Percentiles rank a stretch among this genome's conserved stretches.
Evolutionary conservation across 2,329 filamentous ascomycete species (phyloP).

Genomic region (Neurospora crassa): DNA sequence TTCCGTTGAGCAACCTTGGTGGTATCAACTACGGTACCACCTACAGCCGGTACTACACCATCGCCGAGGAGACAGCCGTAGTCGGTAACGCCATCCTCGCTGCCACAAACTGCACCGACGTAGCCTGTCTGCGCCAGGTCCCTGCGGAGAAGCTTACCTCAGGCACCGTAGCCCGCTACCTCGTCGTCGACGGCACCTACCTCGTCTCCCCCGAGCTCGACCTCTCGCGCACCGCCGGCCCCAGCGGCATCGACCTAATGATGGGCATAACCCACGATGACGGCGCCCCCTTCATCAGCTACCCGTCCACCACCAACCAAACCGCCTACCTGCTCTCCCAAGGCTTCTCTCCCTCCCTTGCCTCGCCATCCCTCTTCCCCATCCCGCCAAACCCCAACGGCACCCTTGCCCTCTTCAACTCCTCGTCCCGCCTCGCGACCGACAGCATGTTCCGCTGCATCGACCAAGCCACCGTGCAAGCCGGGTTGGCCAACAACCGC

Average conservation of each 20-base stretch:
- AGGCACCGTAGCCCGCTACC: conserved; percentile 35
- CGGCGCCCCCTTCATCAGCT: conserved; percentile 43
- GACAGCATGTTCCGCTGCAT: conserved; percentile 51
- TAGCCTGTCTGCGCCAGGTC: conserved; percentile 42
- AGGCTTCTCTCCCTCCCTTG: conserved; percentile 19
- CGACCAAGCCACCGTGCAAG: conserved; percentile 47
- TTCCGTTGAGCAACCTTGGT: conserved; percentile 32
- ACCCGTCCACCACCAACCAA: conserved; percentile 28
- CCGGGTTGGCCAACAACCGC: conserved; percentile 32
- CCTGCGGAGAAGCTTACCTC: conserved; percentile 31
- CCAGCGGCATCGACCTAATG: conserved; percentile 42
- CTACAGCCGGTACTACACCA: conserved; percentile 49
- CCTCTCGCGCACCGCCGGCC: conserved; percentile 31
- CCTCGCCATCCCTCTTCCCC: conserved; percentile 36
- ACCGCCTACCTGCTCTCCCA: conserved; percentile 24
- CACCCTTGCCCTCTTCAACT: conserved; percentile 46
- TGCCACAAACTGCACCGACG: conserved; percentile 41
- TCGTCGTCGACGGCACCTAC: conserved; percentile 49
- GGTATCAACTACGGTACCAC: conserved; percentile 43
- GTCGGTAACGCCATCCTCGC: conserved; percentile 41
- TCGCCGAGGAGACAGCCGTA: conserved; percentile 38
- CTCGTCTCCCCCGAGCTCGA: conserved; percentile 37
- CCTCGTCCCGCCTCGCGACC: conserved; percentile 43
- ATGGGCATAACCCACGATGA: conserved; percentile 47
- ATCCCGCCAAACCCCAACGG: conserved; percentile 35